phyloP scores from a whole-genome alignment of 2,329 filamentous ascomycete species.

The Exophiala oligosperma region DNA sequence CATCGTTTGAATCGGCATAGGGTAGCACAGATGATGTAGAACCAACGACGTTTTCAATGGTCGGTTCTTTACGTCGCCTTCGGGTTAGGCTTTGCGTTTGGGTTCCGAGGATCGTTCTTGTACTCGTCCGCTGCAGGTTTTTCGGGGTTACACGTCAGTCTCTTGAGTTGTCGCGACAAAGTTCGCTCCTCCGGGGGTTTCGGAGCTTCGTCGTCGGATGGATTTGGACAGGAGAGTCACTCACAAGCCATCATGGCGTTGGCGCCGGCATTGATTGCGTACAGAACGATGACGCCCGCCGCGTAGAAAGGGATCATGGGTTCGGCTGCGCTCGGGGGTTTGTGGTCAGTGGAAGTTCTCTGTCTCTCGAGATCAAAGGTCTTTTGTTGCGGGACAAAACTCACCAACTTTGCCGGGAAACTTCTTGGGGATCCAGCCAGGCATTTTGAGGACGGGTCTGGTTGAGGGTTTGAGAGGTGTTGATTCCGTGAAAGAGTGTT shows the following conservation, averaged over 20 bases:
- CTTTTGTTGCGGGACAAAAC: constrained; percentile 33
- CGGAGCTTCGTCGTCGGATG: too few species aligned
- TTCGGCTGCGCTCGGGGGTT: constrained; percentile 61
- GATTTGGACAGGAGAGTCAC: constrained; percentile 35
- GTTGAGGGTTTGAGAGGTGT: not conserved
- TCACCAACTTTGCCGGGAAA: constrained; percentile 76
- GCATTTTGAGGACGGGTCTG: constrained; percentile 54
- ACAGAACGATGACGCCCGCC: constrained; percentile 87
- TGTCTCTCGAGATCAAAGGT: not conserved
- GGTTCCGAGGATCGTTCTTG: constrained; percentile 94
- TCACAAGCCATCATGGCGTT: constrained; percentile 76
- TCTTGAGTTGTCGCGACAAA: not conserved
- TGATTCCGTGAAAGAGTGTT: constrained; percentile 9
- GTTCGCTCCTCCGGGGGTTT: too few species aligned
- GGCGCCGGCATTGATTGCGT: constrained; percentile 85
- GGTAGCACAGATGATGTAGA: too few species aligned
- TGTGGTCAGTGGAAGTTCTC: not conserved
- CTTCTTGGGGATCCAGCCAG: constrained; percentile 77
- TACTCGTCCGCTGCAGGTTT: constrained; percentile 73
- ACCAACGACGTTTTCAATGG: too few species aligned
- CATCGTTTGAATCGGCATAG: not conserved
- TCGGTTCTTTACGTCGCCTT: constrained; percentile 2
- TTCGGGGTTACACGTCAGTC: not conserved
- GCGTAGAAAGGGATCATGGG: constrained; percentile 92
- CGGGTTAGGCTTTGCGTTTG: constrained; percentile 38